Percentiles rank a stretch among this genome's conserved stretches.
Conservation (phyloP, 1,139 yeast genomes). For the Yamadazyma kanchanaburiensis region DNA sequence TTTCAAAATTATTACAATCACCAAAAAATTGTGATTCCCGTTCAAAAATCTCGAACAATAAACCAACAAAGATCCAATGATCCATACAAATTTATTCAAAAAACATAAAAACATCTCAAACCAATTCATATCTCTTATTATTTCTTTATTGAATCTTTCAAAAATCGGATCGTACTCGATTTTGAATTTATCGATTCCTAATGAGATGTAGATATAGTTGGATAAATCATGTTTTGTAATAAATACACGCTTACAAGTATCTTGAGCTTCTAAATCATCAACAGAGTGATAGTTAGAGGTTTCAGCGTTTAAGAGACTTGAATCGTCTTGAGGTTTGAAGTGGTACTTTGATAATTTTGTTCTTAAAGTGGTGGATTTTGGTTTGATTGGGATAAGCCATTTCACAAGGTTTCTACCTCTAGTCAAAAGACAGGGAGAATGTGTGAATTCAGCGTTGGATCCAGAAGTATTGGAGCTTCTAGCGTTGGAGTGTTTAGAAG, state of each 20-base stretch:
- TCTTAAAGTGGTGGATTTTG: conserved; percentile 5
- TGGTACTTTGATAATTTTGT: conserved; percentile 11
- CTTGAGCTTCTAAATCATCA: conserved; percentile 7
- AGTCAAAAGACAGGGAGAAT: conserved; percentile 2
- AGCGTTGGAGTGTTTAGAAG: conserved; percentile 1
- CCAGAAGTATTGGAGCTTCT: neutral
- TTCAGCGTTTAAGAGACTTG: conserved; percentile 2
- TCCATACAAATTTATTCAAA: conserved; percentile 10
- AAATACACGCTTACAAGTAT: neutral
- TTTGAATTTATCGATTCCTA: conserved; percentile 11
- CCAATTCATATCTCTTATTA: conserved; percentile 8
- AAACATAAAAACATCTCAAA: conserved; percentile 8
- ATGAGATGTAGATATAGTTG: conserved; percentile 10
- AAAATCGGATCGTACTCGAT: conserved; percentile 15
- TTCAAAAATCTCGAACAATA: conserved; percentile 9
- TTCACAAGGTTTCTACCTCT: conserved; percentile 2
- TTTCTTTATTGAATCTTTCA: conserved; percentile 10
- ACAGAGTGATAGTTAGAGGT: conserved; percentile 4
- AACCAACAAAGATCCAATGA: conserved; percentile 9
- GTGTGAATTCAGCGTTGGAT: neutral
- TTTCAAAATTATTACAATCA: conserved; percentile 9
- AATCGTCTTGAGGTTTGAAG: conserved; percentile 5
- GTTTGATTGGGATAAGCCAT: conserved; percentile 11
- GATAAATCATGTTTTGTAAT: conserved; percentile 9
- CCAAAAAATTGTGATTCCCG: conserved; percentile 3